Conservation (phyloP, 768 basidiomycete species). For the Rickenella mellea region DNA sequence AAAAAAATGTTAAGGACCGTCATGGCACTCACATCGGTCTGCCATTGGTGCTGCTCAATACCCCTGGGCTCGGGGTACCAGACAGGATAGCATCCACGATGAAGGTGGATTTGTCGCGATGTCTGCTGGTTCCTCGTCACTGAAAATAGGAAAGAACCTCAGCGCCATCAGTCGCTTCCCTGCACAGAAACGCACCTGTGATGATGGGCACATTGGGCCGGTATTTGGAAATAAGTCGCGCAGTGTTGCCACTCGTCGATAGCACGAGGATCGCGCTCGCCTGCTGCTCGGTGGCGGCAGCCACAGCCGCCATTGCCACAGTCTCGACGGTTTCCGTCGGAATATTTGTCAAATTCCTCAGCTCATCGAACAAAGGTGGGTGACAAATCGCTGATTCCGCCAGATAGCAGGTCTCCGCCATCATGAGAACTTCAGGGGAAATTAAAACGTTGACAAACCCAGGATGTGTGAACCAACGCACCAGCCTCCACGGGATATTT, state of each 20-base stretch:
- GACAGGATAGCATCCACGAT: conserved; percentile 95
- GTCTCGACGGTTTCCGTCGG: conserved; percentile 96
- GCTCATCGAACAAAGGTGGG: conserved; percentile 86
- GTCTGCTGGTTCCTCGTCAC: conserved; percentile 96
- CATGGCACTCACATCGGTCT: conserved; percentile 76
- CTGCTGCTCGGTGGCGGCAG: conserved; percentile 89
- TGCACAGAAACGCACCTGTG: conserved; percentile 52
- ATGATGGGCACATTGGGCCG: conserved; percentile 90
- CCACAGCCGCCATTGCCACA: conserved; percentile 90
- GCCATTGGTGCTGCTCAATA: conserved; percentile 85
- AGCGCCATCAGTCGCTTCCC: conserved; percentile 1
- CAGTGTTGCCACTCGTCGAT: conserved; percentile 94
- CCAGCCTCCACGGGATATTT: conserved; percentile 93
- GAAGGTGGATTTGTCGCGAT: conserved; percentile 91
- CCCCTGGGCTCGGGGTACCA: conserved; percentile 95
- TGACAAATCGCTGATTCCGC: conserved; percentile 96
- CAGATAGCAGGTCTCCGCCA: conserved; percentile 98
- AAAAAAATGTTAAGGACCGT: background rate
- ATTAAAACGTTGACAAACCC: background rate
- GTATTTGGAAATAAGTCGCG: conserved; percentile 94
- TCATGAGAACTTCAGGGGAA: conserved; percentile 73
- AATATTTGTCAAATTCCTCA: conserved; percentile 66
- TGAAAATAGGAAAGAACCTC: no score
- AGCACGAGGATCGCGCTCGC: conserved; percentile 93
- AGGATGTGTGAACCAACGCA: conserved; percentile 23